Evolutionary conservation across 371 early-diverging fungal genomes (phyloP).

Genomic region (Mucor piriformis): DNA sequence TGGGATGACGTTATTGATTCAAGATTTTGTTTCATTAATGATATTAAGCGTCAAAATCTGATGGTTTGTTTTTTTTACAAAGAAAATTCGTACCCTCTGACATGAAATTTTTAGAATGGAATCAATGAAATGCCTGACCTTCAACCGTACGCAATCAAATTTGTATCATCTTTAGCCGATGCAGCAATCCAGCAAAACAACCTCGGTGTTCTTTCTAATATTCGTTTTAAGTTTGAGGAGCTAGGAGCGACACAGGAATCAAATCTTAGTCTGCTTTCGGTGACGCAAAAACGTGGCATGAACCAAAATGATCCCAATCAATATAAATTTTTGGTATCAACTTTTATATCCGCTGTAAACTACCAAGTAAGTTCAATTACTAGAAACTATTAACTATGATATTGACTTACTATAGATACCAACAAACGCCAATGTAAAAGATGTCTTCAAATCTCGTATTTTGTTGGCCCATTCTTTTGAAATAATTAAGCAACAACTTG

Average conservation of each 20-base stretch:
- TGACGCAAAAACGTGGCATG: background rate
- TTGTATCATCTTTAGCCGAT: background rate
- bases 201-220: background rate
- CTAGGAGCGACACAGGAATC: background rate
- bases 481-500: slow-evolving; percentile 6
- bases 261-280: background rate
- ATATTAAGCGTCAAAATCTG: slow-evolving; percentile 6
- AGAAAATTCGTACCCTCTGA: background rate
- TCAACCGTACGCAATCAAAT: background rate
- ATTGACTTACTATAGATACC: background rate
- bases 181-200: background rate
- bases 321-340: background rate
- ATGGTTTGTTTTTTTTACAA: background rate
- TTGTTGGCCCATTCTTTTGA: background rate
- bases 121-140: background rate
- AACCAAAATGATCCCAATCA: background rate
- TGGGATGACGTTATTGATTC: slow-evolving; percentile 56
- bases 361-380: background rate
- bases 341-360: background rate
- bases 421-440: background rate
- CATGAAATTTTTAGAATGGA: background rate
- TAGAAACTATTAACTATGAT: background rate
- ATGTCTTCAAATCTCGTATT: background rate
- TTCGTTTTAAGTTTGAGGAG: background rate
- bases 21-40: slow-evolving; percentile 38